Evolutionary conservation across 495 filamentous ascomycete genomes (phyloP), one percentile per base, ranked within the genome.

Genomic region (Neurospora tetraspora): DNA sequence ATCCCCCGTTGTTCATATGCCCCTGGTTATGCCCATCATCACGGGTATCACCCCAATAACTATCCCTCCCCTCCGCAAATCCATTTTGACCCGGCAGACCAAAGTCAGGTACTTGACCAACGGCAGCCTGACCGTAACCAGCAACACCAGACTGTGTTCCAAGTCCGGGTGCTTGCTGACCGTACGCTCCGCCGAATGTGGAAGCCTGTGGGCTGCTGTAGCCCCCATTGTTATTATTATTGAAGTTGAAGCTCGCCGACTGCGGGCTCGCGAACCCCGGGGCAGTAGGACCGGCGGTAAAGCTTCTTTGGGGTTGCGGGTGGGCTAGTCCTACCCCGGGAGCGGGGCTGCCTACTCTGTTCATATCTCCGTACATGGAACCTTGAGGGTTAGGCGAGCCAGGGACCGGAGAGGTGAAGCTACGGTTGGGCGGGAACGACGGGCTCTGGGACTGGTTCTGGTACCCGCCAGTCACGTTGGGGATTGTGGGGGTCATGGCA

Each of bases 291-390:
- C 53, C 53, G 2, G 74, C 65, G 1, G 76, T 81, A 42, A 75
- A 80, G 68, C 78, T 80, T 61, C 80, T 74, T 59, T 78, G 78
- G 4, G 80, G 80, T 70, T 80, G 79, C 3, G 76, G 78, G 4
- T 71, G 70, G 3, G 71, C 74, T 39, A 80, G 39, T 7, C 53
- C 53, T 4, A 27, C 53, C 3, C 27, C 53, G 6, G 72, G 73
- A 7, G 74, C 74, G 3, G 79, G 77, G 70, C 78, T 81, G 68
- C 70, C 74, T 20, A 73, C 71, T 34, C 79, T 43, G 39, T 71
- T 70, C 23, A 76, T 47, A 38, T 70, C 71, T 23, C 73, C 73
- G 20, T 77, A 79, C 39, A 71, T 75, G 18, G 73, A 74, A 23
- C 73, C 71, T 38, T 77, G 72, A 31, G 78, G 74, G 27, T 79